Conservation (phyloP, 1,284 basidiomycete genomes). For the Anthracocystis panici-leucophaei region DNA sequence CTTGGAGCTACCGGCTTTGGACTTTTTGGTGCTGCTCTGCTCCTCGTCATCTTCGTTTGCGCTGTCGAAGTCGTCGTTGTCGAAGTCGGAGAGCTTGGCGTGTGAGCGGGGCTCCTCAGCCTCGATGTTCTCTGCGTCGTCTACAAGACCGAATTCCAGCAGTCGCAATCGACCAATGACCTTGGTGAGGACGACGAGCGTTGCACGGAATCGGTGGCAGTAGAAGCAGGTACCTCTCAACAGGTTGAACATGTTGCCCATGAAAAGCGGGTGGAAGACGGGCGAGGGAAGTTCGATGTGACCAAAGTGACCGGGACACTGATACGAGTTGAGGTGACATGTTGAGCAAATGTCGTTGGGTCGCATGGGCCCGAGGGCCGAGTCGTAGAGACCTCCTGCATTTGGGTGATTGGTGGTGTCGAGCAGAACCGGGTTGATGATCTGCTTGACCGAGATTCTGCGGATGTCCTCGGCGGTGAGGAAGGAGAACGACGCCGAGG, state of each 20-base stretch:
- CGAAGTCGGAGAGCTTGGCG: slow-evolving; percentile 24
- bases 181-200: slow-evolving; percentile 75
- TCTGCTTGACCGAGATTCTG: slow-evolving; percentile 94
- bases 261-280: slow-evolving; percentile 96
- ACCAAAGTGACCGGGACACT: slow-evolving; percentile 98
- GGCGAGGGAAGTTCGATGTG: slow-evolving; percentile 96
- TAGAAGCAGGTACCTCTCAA: slow-evolving; percentile 92
- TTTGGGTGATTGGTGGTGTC: slow-evolving; percentile 95
- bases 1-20: slow-evolving; percentile 31
- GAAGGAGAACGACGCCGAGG: slow-evolving; percentile 92
- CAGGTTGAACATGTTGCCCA: slow-evolving; percentile 89
- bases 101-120: slow-evolving; percentile 35
- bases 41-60: slow-evolving; percentile 54
- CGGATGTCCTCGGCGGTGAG: slow-evolving; percentile 90
- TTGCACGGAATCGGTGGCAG: slow-evolving; percentile 88
- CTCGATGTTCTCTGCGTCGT: slow-evolving; percentile 80
- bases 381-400: slow-evolving; percentile 92
- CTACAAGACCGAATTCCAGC: slow-evolving; percentile 87
- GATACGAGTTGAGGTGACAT: slow-evolving; percentile 89
- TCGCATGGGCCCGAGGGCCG: slow-evolving; percentile 86
- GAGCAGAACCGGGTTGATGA: slow-evolving; percentile 90
- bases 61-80: slow-evolving; percentile 38
- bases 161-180: slow-evolving; percentile 89
- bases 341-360: slow-evolving; percentile 81
- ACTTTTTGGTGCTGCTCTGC: slow-evolving; percentile 70